Conservation (phyloP, 73 alveolate species). For the Symbiodinium natans region DNA sequence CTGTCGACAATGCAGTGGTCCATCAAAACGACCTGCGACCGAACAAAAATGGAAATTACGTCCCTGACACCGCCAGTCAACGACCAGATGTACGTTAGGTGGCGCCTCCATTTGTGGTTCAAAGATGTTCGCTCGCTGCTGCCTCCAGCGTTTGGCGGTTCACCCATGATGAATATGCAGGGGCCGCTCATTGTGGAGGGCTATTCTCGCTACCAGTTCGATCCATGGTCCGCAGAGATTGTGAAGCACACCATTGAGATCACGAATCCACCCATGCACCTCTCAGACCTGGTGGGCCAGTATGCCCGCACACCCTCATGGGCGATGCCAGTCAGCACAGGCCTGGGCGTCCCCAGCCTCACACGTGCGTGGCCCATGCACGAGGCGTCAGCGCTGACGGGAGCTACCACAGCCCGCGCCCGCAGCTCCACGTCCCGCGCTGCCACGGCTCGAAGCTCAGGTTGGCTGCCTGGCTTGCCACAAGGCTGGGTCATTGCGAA, state of each 20-base stretch:
- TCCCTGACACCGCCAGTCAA: slow-evolving; percentile 82
- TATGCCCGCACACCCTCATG: neutral
- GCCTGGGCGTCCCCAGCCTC: neutral
- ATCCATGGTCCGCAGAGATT: slow-evolving; percentile 82
- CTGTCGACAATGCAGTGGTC: slow-evolving; percentile 85
- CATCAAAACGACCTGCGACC: slow-evolving; percentile 47
- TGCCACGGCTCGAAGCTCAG: neutral
- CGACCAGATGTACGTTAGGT: slow-evolving; percentile 78
- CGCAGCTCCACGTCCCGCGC: too few relatives aligned
- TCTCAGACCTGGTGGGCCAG: slow-evolving; percentile 27
- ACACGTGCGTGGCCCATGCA: slow-evolving; percentile 9
- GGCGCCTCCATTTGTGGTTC: slow-evolving; percentile 69
- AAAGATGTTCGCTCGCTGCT: slow-evolving; percentile 15
- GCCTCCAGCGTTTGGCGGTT: neutral
- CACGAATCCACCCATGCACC: slow-evolving; percentile 79
- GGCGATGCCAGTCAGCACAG: slow-evolving; percentile 11
- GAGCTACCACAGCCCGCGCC: too few relatives aligned
- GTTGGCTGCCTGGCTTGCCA: neutral
- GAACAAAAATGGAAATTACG: slow-evolving; percentile 69
- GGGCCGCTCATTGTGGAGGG: slow-evolving; percentile 82
- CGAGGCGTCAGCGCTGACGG: too few relatives aligned
- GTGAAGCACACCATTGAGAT: slow-evolving; percentile 84
- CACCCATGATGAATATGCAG: neutral
- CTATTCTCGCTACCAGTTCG: slow-evolving; percentile 65
- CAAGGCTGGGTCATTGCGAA: neutral